These are phyloP conservation scores for Phaeophleospora eucalypticola DNA, from an alignment of 2,329 filamentous ascomycete species.

Conservation along the genomic window DNA sequence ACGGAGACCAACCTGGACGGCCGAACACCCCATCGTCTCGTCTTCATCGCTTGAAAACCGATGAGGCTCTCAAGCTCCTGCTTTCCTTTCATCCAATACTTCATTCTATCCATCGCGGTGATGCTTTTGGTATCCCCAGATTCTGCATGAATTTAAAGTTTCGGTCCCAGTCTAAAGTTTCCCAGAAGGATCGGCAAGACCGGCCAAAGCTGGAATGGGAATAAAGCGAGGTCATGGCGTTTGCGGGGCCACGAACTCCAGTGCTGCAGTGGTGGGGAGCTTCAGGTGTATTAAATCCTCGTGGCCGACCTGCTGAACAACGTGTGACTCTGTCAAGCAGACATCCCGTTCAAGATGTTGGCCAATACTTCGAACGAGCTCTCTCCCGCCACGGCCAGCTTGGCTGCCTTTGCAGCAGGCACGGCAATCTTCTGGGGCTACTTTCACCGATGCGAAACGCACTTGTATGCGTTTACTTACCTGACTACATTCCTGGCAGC, in stretches of 20 bases:
- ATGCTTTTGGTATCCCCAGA: no score
- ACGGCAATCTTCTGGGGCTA: slow-evolving; percentile 22
- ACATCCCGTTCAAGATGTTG: background rate
- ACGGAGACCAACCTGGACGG: no score
- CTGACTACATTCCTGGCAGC: slow-evolving; percentile 20
- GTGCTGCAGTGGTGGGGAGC: no score
- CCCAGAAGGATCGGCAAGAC: background rate
- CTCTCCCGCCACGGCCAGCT: slow-evolving; percentile 3
- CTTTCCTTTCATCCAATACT: no score
- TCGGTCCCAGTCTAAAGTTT: background rate
- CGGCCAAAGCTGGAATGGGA: background rate
- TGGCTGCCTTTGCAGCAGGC: slow-evolving; percentile 10
- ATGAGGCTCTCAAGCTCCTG: no score
- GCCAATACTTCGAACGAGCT: background rate
- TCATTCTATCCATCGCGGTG: no score
- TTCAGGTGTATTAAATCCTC: background rate
- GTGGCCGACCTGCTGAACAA: background rate
- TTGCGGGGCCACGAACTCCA: background rate
- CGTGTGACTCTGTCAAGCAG: background rate
- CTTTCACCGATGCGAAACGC: slow-evolving; percentile 26
- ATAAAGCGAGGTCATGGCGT: background rate
- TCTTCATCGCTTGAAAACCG: no score
- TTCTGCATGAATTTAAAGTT: background rate
- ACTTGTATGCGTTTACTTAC: slow-evolving; percentile 27
- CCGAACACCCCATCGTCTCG: no score